Percentiles rank a stretch among this genome's conserved stretches.
Evolutionary conservation across 805 yeast genomes (phyloP).

Genomic region (Spathaspora sp.): DNA sequence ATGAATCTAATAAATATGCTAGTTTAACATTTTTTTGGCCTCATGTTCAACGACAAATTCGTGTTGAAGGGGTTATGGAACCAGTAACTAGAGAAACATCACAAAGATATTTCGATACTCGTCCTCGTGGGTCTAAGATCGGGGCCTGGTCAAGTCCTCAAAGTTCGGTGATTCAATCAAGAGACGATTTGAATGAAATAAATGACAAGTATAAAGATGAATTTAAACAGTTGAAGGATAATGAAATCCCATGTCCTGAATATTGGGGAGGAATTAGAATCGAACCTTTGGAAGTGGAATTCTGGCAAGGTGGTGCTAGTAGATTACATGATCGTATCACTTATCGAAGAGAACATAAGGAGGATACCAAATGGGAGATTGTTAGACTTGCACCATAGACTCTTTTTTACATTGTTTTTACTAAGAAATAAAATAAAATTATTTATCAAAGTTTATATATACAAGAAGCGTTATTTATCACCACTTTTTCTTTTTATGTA

Average conservation of each 20-base stretch:
- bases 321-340: conserved; percentile 88
- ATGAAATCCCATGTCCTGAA: conserved; percentile 83
- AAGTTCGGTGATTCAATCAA: conserved; percentile 51
- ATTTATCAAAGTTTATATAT: conserved; percentile 5
- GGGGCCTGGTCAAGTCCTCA: conserved; percentile 99
- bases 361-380: conserved; percentile 55
- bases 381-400: conserved; percentile 67
- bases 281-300: conserved; percentile 86
- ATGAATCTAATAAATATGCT: conserved; percentile 69
- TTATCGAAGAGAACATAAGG: conserved; percentile 52
- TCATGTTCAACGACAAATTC: conserved; percentile 82
- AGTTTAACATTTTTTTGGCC: conserved; percentile 92
- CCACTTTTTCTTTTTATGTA: conserved; percentile 12
- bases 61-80: conserved; percentile 85
- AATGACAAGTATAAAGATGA: conserved; percentile 47
- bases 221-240: conserved; percentile 53
- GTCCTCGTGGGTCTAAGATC: conserved; percentile 90
- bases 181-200: conserved; percentile 61
- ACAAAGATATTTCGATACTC: conserved; percentile 72
- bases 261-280: conserved; percentile 94
- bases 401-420: neutral
- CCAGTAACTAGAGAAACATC: conserved; percentile 69
- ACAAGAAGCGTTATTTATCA: conserved; percentile 1
- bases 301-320: conserved; percentile 94
- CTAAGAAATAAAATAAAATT: neutral